Evolutionary conservation across 805 yeast genomes (phyloP), one percentile per base, ranked within the genome.

Genomic region (Starmerella geochares): DNA sequence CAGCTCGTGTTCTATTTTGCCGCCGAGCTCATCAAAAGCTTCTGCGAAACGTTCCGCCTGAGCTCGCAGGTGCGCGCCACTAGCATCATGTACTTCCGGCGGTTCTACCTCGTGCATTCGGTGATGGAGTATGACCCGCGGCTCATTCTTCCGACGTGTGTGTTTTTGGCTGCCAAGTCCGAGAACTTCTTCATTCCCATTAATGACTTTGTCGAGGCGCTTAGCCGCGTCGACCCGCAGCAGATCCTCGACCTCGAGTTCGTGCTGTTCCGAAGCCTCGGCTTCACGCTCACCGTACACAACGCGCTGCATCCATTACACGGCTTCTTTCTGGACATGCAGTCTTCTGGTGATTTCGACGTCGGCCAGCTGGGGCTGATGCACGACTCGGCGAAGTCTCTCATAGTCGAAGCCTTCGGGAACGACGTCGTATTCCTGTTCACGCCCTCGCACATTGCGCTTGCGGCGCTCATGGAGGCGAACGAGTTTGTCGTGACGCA

Each of bases 361-460:
- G 76, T 75, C 41, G 74, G 78, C 44, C 25, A 46, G 47, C 67
- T 86, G 52, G 90, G 92, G 1, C 70, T 71, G 41, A 72, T 79
- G 39, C 84, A 85, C 65, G 94, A 85, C 60, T 67, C 69, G 38
- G 86, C 95, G 10, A 77, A 82, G 58, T 73, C 70, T 25, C 67
- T 79, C 64, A 72, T 85, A 4, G 76, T 79, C 40, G 84, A 80
- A 23, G 75, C 85, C n/a, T 69, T 86, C 36, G 68, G 81, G 31
- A 79, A 90, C 17, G 95, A 92, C 62, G 88, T 77, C 3, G 70
- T 75, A 8, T 90, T 86, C 58, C 69, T 79, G 31, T 90, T 69
- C 66, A 81, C 97, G 0, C 99, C 99, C 0, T 95, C 97, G 1
- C 98, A 92, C 61, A 85, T 92, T 27, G 96, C 97, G 1, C 69